Base-by-base conservation (phyloP, 495 filamentous ascomycete genomes). In the Annulohypoxylon nitens region DNA sequence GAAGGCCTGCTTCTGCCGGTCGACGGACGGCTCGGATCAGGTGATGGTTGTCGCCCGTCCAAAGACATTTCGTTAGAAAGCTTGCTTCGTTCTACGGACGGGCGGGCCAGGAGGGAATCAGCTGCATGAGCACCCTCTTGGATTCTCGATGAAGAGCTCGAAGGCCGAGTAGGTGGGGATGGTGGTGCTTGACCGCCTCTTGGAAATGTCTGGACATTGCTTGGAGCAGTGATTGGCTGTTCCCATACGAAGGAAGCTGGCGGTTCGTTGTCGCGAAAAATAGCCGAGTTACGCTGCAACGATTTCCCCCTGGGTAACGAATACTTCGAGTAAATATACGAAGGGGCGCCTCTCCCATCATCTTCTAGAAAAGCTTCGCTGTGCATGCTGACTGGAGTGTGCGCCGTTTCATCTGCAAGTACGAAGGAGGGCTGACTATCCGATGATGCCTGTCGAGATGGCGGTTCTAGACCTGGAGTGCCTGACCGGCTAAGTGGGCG, bases 251-350 rank as follows among this genome's bases (percentile, higher is more conserved):
- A 78, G 82, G 85, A 53, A 81, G 88, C 59, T 8, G 76, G 66
- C 25, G 88, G 86, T 68, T 89, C 85, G 16, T 87, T 80, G 41
- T 92, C 90, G 16, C 87, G 86, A 57, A 91, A 88, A 12, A 90
- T 83, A 30, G 88, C 80, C 0, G 93, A 94, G 61, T 92, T 86
- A 8, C 91, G 86, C 36, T 95, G 89, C 37, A 97, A 75, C 43
- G 85, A 84, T 66, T 94, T 91, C 4, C 95, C 95, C 30, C 96
- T 90, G 0, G 94, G 95, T 37, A 98, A 84, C 0, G 89, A 83
- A 76, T 92, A 97, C 69, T 91, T 95, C 20, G 93, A 90, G 76
- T 97, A 95, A 23, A 89, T 90, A 77, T 97, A 95, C 0, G 93
- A 92, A 9, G 92, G 87, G 7, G 90, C 88, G 2, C 88, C 84